Conservation (phyloP, 352 stramenopile species). For the Pythium guiyangense region DNA sequence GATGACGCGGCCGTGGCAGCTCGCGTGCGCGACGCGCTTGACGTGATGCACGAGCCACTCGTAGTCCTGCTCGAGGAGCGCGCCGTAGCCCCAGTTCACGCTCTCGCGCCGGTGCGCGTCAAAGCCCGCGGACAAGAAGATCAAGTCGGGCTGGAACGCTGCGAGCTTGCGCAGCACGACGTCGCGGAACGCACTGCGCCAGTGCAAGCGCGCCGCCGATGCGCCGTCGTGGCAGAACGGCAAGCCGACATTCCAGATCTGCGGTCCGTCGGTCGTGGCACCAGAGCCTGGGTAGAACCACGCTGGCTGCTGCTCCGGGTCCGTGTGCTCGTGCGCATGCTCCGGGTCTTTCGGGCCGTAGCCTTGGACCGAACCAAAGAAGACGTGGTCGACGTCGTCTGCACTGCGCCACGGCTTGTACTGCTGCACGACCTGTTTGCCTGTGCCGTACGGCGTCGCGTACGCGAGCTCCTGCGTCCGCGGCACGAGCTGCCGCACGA, state of each 20-base stretch:
- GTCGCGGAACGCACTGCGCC: slow-evolving; percentile 71
- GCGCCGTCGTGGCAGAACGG: slow-evolving; percentile 42
- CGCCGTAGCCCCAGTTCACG: slow-evolving; percentile 78
- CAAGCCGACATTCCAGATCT: slow-evolving; percentile 71
- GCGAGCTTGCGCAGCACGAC: slow-evolving; percentile 48
- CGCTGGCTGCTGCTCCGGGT: slow-evolving; percentile 29
- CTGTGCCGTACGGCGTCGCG: slow-evolving; percentile 89
- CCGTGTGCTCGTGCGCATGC: slow-evolving; percentile 28
- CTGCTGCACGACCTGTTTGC: slow-evolving; percentile 73
- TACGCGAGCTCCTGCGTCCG: slow-evolving; percentile 71
- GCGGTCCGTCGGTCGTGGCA: slow-evolving; percentile 25
- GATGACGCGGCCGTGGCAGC: slow-evolving; percentile 67
- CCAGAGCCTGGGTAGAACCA: slow-evolving; percentile 85
- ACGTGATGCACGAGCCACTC: slow-evolving; percentile 76
- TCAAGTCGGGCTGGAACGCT: slow-evolving; percentile 68
- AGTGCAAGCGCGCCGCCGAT: slow-evolving; percentile 62
- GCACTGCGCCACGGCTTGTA: slow-evolving; percentile 97
- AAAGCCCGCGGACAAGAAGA: slow-evolving; percentile 81
- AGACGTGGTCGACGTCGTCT: slow-evolving; percentile 92
- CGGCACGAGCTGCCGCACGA: slow-evolving; percentile 91
- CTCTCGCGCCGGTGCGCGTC: slow-evolving; percentile 76
- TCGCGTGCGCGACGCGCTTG: slow-evolving; percentile 69
- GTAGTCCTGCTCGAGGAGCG: slow-evolving; percentile 79
- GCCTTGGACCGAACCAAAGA: slow-evolving; percentile 92
- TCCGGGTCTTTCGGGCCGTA: slow-evolving; percentile 74